Percentiles rank a stretch among this genome's conserved stretches.
Evolutionary conservation across 495 filamentous ascomycete species (phyloP).

Genomic region (Parathielavia hyrcaniae): DNA sequence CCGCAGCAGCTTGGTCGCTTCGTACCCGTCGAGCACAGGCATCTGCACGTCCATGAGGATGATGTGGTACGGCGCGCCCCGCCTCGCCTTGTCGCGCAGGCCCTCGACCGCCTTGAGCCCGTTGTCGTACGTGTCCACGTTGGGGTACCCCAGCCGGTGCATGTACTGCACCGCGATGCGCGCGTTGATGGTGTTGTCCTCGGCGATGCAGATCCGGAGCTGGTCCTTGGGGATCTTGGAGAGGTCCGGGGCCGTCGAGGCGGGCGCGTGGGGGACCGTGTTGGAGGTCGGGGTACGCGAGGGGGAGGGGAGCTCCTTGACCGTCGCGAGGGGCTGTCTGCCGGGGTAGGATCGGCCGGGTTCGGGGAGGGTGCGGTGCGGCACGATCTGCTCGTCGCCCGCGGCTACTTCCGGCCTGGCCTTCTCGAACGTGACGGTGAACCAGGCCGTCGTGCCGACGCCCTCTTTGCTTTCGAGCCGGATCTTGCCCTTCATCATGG

Average conservation of each 20-base stretch:
- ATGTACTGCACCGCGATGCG: constrained; percentile 89
- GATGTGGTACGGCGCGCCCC: constrained; percentile 67
- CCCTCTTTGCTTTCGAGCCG: constrained; percentile 70
- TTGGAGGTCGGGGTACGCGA: constrained; percentile 3
- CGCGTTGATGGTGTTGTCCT: constrained; percentile 88
- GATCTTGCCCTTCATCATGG: constrained; percentile 79
- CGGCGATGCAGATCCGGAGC: constrained; percentile 79
- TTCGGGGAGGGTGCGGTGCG: neutral
- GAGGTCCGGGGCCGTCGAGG: constrained; percentile 53
- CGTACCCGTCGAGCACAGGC: constrained; percentile 90
- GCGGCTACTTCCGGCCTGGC: constrained; percentile 49
- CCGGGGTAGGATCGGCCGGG: constrained; percentile 9
- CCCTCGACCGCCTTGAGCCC: constrained; percentile 82
- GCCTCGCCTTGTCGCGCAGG: constrained; percentile 58
- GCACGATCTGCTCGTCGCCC: constrained; percentile 45
- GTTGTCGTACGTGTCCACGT: constrained; percentile 75
- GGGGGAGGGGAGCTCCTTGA: neutral
- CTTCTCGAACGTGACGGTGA: constrained; percentile 76
- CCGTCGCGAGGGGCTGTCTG: constrained; percentile 9
- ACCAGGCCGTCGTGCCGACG: constrained; percentile 77
- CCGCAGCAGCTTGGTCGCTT: constrained; percentile 75
- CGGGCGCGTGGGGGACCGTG: constrained; percentile 14
- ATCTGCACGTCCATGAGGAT: constrained; percentile 96
- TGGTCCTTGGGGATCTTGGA: constrained; percentile 65
- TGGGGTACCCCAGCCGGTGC: constrained; percentile 70